A percentile compares a stretch with the other conserved stretches of the same genome.
phyloP scores from a whole-genome alignment of 176 grass and related monocot species.

The Ensete ventricosum region DNA sequence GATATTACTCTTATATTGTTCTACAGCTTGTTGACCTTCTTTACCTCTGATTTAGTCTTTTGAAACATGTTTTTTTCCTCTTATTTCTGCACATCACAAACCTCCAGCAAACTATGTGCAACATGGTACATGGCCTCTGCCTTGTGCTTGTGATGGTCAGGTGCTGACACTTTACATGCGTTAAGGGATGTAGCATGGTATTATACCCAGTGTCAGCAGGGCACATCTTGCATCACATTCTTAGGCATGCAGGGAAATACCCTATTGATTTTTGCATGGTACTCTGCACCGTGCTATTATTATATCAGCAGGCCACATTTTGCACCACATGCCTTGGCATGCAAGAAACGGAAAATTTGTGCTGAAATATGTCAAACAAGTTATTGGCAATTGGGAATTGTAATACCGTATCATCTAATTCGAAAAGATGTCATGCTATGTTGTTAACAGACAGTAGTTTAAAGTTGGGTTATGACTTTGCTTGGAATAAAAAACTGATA shows the following conservation, averaged over 20 bases:
- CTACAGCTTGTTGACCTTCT: not conserved
- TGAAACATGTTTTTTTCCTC: not conserved
- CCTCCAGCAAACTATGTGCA: not conserved
- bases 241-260: too few relatives aligned
- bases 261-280: not conserved
- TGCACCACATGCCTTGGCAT: not conserved
- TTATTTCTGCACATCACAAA: not conserved
- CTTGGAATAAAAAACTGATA: not conserved
- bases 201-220: not conserved
- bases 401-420: not conserved
- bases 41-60: too few relatives aligned
- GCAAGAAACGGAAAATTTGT: not conserved
- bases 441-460: not conserved
- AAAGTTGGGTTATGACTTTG: too few relatives aligned
- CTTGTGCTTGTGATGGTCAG: not conserved
- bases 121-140: too few relatives aligned
- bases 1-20: not conserved
- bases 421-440: not conserved
- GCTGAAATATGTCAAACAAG: not conserved
- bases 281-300: not conserved
- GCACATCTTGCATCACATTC: too few relatives aligned
- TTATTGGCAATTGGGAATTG: not conserved
- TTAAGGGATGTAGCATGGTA: not conserved
- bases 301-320: not conserved
- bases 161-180: not conserved